Evolutionary conservation across 305 asterid genomes (phyloP), one percentile per base, ranked within the genome.

Genomic region (Withania somnifera): DNA sequence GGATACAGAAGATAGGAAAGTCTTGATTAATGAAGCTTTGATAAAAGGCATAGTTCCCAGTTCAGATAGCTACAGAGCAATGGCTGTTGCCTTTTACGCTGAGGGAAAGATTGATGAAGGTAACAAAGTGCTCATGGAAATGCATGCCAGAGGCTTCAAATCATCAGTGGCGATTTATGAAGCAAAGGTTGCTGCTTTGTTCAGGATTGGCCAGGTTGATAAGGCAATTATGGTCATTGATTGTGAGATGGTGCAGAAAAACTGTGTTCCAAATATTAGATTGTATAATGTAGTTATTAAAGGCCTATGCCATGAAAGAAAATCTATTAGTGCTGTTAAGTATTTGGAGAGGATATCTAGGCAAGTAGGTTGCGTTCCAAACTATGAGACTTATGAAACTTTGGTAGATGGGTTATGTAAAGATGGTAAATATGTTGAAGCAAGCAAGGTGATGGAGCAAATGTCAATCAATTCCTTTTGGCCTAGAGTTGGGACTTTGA

Each of bases 21-120:
- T 84, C 53, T 85, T 91, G 84, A 91, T 95, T 53, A 92, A 87
- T 36, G 91, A 90, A 86, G 89, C 96, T 56, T 85, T 95, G 91
- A 88, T 92, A 47, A 88, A 75, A 87, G 93, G 96, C 57, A 88
- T 90, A 66, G 83, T 91, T 83, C 94, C 93, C 0, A 91, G 96
- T 77, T 85, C 94, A 63, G 95, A 91, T 67, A 88, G 97, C 77
- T 92, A 89, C 82, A 85, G 22, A 36, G 85, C 92, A 81, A 89
- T 94, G 94, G 91, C 94, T 17, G 60, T 90, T 15, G 98, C 92
- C 86, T 86, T 90, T 61, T 95, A 91, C 77, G 86, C 88, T 2
- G 97, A 94, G 87, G 94, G 91, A 57, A 94, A 90, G 83, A 87
- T 94, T 78, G 81, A 78, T n/a, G 95, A 90, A 71, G 97, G 94